Evolutionary conservation across 2,329 filamentous ascomycete genomes (phyloP), one percentile per base, ranked within the genome.

Genomic region (Hypoxylon sp.): DNA sequence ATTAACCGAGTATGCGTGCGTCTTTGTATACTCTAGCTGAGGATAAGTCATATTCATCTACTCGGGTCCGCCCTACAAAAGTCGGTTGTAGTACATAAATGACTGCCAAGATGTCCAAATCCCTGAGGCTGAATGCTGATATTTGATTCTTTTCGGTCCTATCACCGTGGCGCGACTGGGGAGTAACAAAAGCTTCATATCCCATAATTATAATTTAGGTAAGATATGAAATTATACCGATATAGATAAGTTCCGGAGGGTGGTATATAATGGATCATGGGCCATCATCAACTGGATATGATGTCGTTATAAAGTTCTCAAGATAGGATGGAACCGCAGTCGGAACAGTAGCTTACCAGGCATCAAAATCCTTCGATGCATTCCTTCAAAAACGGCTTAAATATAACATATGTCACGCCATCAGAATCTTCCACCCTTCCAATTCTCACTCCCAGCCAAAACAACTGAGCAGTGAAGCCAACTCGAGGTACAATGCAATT

Each of bases 401-500:
- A 12, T 2, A n/a, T 16, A 39, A 6, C 19, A 25, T n/a, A 37
- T 5, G 25, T 14, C n/a, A 39, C 29, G n/a, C 52, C 27, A 16
- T 11, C 11, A n/a, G 12, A 19, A 55, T 46, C 14, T 12, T 30
- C 25, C 39, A 30, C 39, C 19, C 8, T 46, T 25, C 16, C 27
- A 34, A 46, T 29, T 34, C 27, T n/a, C 19, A 55, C 39, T 45
- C 19, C 8, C 14, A 47, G 41, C 19, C 16, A 16, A 50, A 58
- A 7, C 25, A 43, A 39, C n/a, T 12, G 1, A 27, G 19, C 8
- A 23, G 7, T 1, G 47, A 47, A 8, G n/a, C 19, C 14, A n/a
- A 53, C 29, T 16, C 53, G 53, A 53, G 60, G 53, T 52, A 30
- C 45, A 30, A 51, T 59, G 14, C n/a, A 16, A 27, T 52, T 27